Base-by-base conservation (phyloP, 148 eudicot genomes). In the Fagopyrum tataricum region DNA sequence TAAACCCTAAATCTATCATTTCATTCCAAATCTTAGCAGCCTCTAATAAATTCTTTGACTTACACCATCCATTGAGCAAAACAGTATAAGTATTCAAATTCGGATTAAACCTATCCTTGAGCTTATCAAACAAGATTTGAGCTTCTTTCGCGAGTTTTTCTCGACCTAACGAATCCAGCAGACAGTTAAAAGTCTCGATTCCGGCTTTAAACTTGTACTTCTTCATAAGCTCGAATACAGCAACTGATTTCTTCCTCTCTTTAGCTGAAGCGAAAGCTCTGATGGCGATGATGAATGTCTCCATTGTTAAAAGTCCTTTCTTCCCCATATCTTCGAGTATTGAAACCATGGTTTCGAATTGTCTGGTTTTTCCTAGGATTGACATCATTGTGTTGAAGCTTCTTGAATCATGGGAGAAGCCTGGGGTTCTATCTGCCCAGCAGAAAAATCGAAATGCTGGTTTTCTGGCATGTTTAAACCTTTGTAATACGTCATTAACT, bases 11-110 rank as follows among this genome's bases (percentile, higher is more conserved):
- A 77, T 94, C 98, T 40, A 88, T 82, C 91, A 91, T 89, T 84
- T 82, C 93, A 62, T 94, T 94, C 98, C 98, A 94, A 44, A 86
- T 78, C 80, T 74, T 87, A 26, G 89, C 96, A 3, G 97, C 97
- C 80, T 91, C 98, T 83, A 91, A 72, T 67, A 91, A 76, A 72
- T 94, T 89, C 84, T 88, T 90, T 68, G 83, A 83, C 75, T 72
- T 79, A 74, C 97, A 90, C 96, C 97, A 92, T 55, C 93, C 98
- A 75, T 76, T 81, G 21, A 92, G 88, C 90, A 92, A 77, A 59
- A 90, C 83, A 0, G 89, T 78, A 7, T 87, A 92, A 15, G 91
- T 92, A 70, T 62, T 59, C 44, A 84, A 44, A 62, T 88, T 83
- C 0, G 91, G 91, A 0, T 83, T 85, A 76, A 88, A 92, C 55